Evolutionary conservation across 78 protist species (phyloP), one percentile per base, ranked within the genome.

Genomic region (Chrysochromulina parva): DNA sequence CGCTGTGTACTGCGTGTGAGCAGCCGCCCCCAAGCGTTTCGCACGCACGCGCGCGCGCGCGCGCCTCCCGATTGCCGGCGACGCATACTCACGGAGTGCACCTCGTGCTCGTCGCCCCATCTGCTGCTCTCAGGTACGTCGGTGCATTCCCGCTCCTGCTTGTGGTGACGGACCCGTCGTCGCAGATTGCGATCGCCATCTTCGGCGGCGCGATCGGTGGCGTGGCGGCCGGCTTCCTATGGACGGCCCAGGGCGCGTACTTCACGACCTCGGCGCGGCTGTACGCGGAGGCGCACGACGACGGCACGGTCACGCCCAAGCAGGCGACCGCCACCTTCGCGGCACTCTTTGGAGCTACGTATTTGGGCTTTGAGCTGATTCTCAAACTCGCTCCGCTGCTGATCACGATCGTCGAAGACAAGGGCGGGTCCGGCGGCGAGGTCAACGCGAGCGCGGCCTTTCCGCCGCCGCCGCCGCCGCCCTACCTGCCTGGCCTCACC

Each of bases 161-260:
- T 13, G 24, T 58, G 24, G 24, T 58, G 7, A 7, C 62, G 24
- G 24, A 58, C 62, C 62, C 13, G 24, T 58, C 62, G 24, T 14
- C 62, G 24, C 13, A 58, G 62, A 9, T 48, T 19, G 53, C n/a
- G 26, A 26, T 58, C 54, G 85, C 73, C 6, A 38, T 89, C 16
- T 0, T 47, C 47, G 92, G 88, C 74, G 58, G 65, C 24, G 54
- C 17, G 17, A 4, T 89, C 57, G 92, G 92, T 16, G 92, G 92
- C 57, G 9, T 89, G 14, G 92, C 92, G 5, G 92, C 92, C 13
- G 92, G 92, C 16, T 89, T 73, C 13, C 73, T 73, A 6, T 89
- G 92, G 92, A 55, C 87, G 26, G 92, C 92, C 50, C 92, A 89
- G 84, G 92, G 92, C 62, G 53, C 53, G n/a, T 89, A 73, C 55